Evolutionary conservation across 306 rosid species (phyloP).

Genomic region (Quillaja saponaria): DNA sequence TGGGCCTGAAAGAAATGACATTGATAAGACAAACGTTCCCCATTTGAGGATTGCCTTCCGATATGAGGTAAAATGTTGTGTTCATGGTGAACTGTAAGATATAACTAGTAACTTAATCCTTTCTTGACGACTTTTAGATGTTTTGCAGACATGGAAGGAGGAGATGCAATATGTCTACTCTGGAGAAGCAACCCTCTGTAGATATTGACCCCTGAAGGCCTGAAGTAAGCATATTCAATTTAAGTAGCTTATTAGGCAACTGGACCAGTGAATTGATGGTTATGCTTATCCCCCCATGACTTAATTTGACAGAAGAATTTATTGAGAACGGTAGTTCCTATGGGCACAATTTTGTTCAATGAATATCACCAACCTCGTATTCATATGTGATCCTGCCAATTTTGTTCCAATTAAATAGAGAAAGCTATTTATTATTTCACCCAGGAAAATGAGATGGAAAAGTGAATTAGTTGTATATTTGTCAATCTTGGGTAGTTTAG

Average conservation of each 20-base stretch:
- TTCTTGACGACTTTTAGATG: slow-evolving; percentile 22
- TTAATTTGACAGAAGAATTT: background rate
- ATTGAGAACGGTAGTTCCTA: background rate
- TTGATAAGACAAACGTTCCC: slow-evolving; percentile 79
- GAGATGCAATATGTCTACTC: slow-evolving; percentile 69
- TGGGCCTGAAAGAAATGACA: slow-evolving; percentile 83
- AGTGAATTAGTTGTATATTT: background rate
- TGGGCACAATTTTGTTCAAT: background rate
- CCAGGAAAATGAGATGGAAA: too few species aligned
- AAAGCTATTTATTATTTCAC: too few species aligned
- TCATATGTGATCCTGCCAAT: too few species aligned
- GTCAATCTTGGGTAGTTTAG: background rate
- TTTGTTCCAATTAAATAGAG: too few species aligned
- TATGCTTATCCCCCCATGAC: too few species aligned
- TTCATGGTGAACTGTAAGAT: slow-evolving; percentile 14
- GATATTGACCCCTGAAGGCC: slow-evolving; percentile 54
- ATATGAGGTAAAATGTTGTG: slow-evolving; percentile 39
- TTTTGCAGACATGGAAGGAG: slow-evolving; percentile 79
- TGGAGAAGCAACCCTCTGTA: slow-evolving; percentile 51
- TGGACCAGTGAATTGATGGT: background rate
- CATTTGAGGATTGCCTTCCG: slow-evolving; percentile 60
- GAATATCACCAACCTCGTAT: too few species aligned
- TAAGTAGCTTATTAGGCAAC: too few species aligned
- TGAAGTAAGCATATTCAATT: background rate
- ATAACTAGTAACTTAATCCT: background rate